Base-by-base conservation (phyloP, 2,329 filamentous ascomycete genomes). In the Macroventuria anomochaeta region DNA sequence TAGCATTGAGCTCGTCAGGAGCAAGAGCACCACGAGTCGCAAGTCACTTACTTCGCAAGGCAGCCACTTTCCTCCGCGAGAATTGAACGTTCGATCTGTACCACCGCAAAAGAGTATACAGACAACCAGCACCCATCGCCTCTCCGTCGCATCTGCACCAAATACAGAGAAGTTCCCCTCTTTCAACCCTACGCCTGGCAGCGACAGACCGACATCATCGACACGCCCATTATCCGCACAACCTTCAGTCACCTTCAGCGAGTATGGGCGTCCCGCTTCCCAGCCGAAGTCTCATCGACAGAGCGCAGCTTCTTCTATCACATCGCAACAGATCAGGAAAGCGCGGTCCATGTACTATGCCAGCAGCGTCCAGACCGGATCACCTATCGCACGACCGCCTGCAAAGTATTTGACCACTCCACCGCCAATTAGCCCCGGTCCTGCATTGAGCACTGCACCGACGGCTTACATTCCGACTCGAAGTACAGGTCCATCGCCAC, bases 301-400 rank as follows among this genome's bases (percentile, higher is more conserved):
- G 17, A 66, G 61, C 21, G 53, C 57, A n/a, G 59, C 68, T 8
- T 68, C 64, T 1, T 70, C 70, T 0, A 36, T 63, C 20, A 58
- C 66, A 3, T 72, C 70, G n/a, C 69, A 72, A 39, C 70, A 73
- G 37, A 74, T 75, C 25, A 63, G 71, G 18, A 75, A 74, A 40
- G 71, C 71, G 10, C 65, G 71, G 6, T 74, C 72, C 20, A 74
- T 74, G 71, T 74, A 73, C 52, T 74, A 74, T 42, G 71, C 72
- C 46, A 74, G 71, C 57, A 74, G 65, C 46, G 58, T 73, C 11
- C 72, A 74, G 55, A 73, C 71, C 1, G 70, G 71, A 11, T 75
- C 72, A 17, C 71, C 72, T 6, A 65, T 75, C 26, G 59, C 70
- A 46, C 67, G 70, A 18, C 68, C 69, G 18, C 68, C 68, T 7